Conservation (phyloP, 2,329 filamentous ascomycete species). For the Beauveria bassiana region DNA sequence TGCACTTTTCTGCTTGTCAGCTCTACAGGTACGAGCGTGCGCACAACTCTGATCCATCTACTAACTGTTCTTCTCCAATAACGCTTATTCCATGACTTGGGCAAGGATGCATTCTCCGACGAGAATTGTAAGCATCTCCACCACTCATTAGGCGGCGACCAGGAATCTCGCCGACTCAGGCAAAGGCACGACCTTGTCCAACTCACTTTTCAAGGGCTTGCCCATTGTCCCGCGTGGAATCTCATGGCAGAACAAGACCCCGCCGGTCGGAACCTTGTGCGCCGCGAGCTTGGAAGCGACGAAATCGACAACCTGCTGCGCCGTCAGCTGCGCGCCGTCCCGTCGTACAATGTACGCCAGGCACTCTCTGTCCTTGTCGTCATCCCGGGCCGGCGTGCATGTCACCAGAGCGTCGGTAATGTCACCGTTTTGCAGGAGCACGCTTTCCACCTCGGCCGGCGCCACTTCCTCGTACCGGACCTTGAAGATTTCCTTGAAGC, state of each 20-base stretch:
- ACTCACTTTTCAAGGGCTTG: background rate
- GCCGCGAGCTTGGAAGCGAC: background rate
- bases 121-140: background rate
- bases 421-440: background rate
- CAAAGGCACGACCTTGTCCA: background rate
- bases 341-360: background rate
- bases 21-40: too few species aligned
- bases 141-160: background rate
- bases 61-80: too few species aligned
- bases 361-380: background rate
- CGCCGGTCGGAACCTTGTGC: conserved; percentile 4
- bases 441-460: conserved; percentile 2
- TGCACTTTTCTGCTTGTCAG: too few species aligned
- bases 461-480: background rate
- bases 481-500: conserved; percentile 10
- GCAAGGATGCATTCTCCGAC: too few species aligned
- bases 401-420: background rate
- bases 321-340: background rate
- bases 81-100: too few species aligned
- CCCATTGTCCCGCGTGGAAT: conserved; percentile 4
- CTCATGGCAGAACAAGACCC: background rate
- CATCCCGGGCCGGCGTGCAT: background rate
- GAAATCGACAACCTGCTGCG: background rate
- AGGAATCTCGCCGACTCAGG: background rate
- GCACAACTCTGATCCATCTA: too few species aligned